Evolutionary conservation across 2,329 filamentous ascomycete species (phyloP).

Genomic region (Sphaerulina vaccinii): DNA sequence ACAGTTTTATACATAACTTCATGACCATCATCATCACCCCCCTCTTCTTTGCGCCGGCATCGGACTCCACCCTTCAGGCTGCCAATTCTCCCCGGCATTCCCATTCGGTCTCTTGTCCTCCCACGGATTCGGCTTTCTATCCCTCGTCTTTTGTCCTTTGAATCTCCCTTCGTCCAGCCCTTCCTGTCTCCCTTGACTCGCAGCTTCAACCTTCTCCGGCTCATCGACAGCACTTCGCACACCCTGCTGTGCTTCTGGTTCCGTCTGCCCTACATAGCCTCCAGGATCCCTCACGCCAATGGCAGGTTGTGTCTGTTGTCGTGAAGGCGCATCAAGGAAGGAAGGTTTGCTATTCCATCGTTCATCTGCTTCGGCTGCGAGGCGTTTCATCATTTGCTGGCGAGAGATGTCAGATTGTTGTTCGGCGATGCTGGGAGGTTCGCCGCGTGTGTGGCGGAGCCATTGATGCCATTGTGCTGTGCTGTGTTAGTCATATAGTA

Average conservation of each 20-base stretch:
- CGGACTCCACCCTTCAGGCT: conserved; percentile 49
- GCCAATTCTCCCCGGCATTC: conserved; percentile 47
- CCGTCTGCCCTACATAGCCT: conserved; percentile 37
- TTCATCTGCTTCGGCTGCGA: conserved; percentile 60
- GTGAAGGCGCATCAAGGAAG: conserved; percentile 56
- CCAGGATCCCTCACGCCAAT: conserved; percentile 45
- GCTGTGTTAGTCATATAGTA: conserved; percentile 40
- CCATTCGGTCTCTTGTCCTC: conserved; percentile 38
- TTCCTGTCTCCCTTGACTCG: conserved; percentile 30
- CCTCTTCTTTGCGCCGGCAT: conserved; percentile 37
- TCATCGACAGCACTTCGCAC: conserved; percentile 35
- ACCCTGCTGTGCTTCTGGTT: conserved; percentile 33
- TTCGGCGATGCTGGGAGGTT: conserved; percentile 58
- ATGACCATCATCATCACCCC: conserved; percentile 1
- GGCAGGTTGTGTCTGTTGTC: conserved; percentile 49
- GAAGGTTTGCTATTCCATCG: conserved; percentile 61
- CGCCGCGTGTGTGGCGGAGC: conserved; percentile 60
- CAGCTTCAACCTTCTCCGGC: conserved; percentile 36
- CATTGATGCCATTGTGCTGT: conserved; percentile 68
- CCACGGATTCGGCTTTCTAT: conserved; percentile 41
- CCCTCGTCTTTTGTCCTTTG: conserved; percentile 32
- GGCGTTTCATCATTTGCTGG: conserved; percentile 58
- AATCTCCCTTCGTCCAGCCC: conserved; percentile 36
- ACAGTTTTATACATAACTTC: no score
- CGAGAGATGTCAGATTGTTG: conserved; percentile 58